Percentiles rank a stretch among this genome's conserved stretches.
phyloP scores from a whole-genome alignment of 129 eudicot species.

The Gnaphalium uliginosum region DNA sequence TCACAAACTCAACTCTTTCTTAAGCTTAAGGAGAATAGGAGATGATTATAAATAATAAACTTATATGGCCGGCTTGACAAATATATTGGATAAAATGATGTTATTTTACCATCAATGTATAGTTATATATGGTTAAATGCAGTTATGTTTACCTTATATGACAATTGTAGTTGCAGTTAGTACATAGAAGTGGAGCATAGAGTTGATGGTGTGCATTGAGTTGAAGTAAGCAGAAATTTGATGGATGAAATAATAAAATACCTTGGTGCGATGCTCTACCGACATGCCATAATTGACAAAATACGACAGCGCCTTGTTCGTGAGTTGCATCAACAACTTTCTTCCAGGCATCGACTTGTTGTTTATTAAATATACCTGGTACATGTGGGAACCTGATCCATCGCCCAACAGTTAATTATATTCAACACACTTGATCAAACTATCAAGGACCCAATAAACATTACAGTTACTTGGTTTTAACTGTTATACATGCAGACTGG shows the following conservation, averaged over 20 bases:
- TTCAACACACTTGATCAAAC: neutral
- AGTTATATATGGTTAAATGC: too few relatives aligned
- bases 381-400: constrained; percentile 80
- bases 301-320: constrained; percentile 65
- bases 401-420: neutral
- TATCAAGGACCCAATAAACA: neutral
- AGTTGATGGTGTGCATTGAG: neutral
- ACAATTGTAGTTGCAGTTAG: too few relatives aligned
- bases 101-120: too few relatives aligned
- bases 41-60: neutral
- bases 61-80: neutral
- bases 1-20: neutral
- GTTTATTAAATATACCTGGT: constrained; percentile 71
- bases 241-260: constrained; percentile 11
- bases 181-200: neutral
- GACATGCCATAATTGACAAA: constrained; percentile 94
- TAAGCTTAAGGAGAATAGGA: neutral
- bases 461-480: neutral
- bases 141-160: too few relatives aligned
- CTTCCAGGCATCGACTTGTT: constrained; percentile 84
- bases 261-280: constrained; percentile 97
- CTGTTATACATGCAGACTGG: neutral
- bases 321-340: constrained; percentile 90
- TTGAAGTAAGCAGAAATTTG: neutral
- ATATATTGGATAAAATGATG: neutral